These are phyloP conservation scores for Picochlorum costavermella DNA, from an alignment of 139 green algal species.

Conservation along the genomic window DNA sequence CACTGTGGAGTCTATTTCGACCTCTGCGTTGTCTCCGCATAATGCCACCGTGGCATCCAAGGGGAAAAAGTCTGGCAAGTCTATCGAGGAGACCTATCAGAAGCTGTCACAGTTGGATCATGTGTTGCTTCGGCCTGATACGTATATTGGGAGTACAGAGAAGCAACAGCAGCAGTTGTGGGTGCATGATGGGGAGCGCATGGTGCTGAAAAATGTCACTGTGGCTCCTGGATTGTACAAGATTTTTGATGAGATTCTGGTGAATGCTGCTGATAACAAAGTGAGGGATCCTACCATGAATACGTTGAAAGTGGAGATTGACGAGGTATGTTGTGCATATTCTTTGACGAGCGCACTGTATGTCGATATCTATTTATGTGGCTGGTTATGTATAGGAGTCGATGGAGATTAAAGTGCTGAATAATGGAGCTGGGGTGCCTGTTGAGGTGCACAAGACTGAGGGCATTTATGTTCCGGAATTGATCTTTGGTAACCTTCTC, in stretches of 20 bases:
- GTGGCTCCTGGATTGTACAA: constrained; percentile 97
- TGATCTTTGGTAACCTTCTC: constrained; percentile 98
- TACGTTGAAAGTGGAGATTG: constrained; percentile 74
- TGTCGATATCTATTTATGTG: no score
- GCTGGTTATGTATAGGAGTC: constrained; percentile 34
- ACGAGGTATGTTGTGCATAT: constrained; percentile 40
- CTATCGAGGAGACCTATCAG: constrained; percentile 94
- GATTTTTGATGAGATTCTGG: constrained; percentile 99
- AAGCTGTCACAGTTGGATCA: constrained; percentile 98
- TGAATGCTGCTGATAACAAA: constrained; percentile 99
- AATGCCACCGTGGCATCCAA: constrained; percentile 1
- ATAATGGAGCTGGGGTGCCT: constrained; percentile 92
- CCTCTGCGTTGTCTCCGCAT: constrained; percentile 11
- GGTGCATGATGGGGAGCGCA: constrained; percentile 77
- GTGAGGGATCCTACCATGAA: constrained; percentile 90
- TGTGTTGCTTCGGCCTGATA: constrained; percentile 96
- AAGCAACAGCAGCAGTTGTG: constrained; percentile 77
- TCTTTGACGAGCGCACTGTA: not conserved
- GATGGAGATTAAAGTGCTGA: constrained; percentile 80
- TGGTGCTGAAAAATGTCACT: constrained; percentile 55
- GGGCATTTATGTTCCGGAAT: constrained; percentile 89
- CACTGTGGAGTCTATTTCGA: constrained; percentile 10
- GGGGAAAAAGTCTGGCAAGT: constrained; percentile 12
- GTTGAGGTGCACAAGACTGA: constrained; percentile 95
- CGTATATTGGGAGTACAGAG: constrained; percentile 93